A percentile compares a stretch with the other conserved stretches of the same genome.
phyloP scores from a whole-genome alignment of 1,284 basidiomycete genomes.

The Irpex lacteus region DNA sequence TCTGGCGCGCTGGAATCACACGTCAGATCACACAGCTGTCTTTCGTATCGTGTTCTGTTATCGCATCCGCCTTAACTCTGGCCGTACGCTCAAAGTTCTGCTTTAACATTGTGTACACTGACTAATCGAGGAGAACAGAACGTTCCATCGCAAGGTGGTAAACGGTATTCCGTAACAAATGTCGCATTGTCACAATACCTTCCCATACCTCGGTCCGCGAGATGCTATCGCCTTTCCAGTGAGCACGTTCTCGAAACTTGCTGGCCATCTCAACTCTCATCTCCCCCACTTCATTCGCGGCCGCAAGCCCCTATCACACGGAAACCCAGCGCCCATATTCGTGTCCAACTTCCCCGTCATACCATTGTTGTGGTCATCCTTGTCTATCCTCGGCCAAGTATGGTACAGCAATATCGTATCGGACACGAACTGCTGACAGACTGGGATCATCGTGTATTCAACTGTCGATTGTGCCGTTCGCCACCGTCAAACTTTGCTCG shows the following conservation, averaged over 20 bases:
- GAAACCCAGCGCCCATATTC: background rate
- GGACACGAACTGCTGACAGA: slow-evolving; percentile 2
- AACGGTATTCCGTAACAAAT: background rate
- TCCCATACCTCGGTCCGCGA: background rate
- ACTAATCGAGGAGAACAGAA: background rate
- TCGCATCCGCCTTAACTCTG: background rate
- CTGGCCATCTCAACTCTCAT: background rate
- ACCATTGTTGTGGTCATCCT: background rate
- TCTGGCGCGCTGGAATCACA: background rate
- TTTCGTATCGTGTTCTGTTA: background rate
- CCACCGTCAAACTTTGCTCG: background rate
- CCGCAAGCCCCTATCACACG: background rate
- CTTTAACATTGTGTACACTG: background rate
- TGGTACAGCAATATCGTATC: background rate
- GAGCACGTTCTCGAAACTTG: background rate
- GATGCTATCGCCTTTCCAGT: background rate
- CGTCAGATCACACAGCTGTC: background rate
- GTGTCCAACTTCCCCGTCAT: background rate
- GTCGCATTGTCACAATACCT: background rate
- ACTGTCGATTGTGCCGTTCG: background rate
- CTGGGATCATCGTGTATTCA: background rate
- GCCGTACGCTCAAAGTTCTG: background rate
- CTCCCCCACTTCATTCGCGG: background rate
- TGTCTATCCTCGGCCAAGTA: background rate
- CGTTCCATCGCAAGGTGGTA: background rate